These are phyloP conservation scores for Nematocida parisii DNA, from an alignment of 371 early-diverging fungal species.

Conservation along the genomic window DNA sequence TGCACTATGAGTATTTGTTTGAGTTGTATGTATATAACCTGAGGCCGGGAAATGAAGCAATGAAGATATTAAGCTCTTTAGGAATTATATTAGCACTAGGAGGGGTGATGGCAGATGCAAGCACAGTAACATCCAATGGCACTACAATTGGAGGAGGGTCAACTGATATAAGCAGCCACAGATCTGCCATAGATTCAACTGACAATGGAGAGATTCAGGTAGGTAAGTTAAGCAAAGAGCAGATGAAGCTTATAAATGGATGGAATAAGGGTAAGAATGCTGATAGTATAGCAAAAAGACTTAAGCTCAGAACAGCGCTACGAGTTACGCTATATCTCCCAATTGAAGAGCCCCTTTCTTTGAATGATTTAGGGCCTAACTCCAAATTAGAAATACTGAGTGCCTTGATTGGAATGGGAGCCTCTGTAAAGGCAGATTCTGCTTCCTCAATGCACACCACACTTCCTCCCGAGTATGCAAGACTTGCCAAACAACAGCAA, in stretches of 20 bases:
- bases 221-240: not conserved
- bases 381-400: not conserved
- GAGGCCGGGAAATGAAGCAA: not conserved
- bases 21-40: slow-evolving; percentile 32
- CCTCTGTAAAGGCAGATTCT: not conserved
- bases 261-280: slow-evolving; percentile 22
- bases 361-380: slow-evolving; percentile 30
- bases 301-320: not conserved
- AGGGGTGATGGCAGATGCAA: not conserved
- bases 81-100: slow-evolving; percentile 34
- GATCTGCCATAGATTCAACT: not conserved
- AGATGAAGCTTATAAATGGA: slow-evolving; percentile 19
- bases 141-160: not conserved
- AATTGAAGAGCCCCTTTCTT: not conserved
- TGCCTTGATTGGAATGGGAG: not conserved
- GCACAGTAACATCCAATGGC: not conserved
- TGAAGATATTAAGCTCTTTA: slow-evolving; percentile 37
- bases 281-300: not conserved
- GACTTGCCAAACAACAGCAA: not conserved
- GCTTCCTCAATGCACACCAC: slow-evolving; percentile 12
- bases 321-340: slow-evolving; percentile 29
- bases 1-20: slow-evolving; percentile 45
- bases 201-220: not conserved
- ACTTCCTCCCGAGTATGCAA: slow-evolving; percentile 20
- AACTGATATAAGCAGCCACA: not conserved